A percentile compares a stretch with the other conserved stretches of the same genome.
phyloP scores from a whole-genome alignment of 345 rosid genomes.

The Corchorus olitorius region DNA sequence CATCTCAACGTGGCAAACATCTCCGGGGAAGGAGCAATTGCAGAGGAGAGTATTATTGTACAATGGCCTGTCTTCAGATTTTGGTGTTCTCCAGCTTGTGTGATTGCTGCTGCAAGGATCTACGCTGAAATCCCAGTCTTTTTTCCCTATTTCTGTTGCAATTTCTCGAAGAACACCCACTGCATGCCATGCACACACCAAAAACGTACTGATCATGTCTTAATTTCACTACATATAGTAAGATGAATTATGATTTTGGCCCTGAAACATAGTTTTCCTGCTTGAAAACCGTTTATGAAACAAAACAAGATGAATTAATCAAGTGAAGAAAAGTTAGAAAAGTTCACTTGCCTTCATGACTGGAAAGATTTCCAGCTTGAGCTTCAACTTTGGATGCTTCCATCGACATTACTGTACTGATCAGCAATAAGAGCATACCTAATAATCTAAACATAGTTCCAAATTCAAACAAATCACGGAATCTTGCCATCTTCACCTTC shows the following conservation, averaged over 20 bases:
- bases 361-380: neutral
- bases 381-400: neutral
- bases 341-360: too few relatives aligned
- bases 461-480: neutral
- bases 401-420: neutral
- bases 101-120: conserved; percentile 35
- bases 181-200: neutral
- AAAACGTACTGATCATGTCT: too few relatives aligned
- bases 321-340: too few relatives aligned
- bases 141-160: neutral
- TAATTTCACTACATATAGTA: too few relatives aligned
- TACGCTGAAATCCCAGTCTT: neutral
- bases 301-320: too few relatives aligned
- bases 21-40: conserved; percentile 23
- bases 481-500: neutral
- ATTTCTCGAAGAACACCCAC: conserved; percentile 15
- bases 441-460: neutral
- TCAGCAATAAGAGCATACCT: neutral
- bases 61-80: neutral
- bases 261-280: too few relatives aligned
- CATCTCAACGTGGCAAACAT: conserved; percentile 35
- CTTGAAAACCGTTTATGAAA: too few relatives aligned
- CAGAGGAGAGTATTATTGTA: conserved; percentile 26
- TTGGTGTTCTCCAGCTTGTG: conserved; percentile 36
- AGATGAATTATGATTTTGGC: too few relatives aligned